phyloP scores from a whole-genome alignment of 148 eudicot genomes.

The Talinum fruticosum region DNA sequence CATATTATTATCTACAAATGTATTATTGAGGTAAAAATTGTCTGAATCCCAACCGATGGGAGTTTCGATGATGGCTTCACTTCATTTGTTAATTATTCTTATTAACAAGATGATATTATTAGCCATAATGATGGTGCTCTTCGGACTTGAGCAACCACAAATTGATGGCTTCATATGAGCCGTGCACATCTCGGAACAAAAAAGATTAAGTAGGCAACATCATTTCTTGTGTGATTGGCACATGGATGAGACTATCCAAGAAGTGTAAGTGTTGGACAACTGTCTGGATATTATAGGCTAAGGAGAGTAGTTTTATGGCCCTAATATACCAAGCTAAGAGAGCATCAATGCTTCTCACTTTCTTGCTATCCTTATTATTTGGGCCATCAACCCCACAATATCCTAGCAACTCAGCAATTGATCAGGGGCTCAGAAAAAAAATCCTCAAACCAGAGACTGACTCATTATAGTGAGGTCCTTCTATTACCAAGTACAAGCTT shows the following conservation, averaged over 20 bases:
- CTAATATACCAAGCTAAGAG: neutral
- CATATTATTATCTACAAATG: neutral
- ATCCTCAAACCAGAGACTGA: neutral
- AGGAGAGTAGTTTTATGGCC: neutral
- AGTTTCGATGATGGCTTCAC: neutral
- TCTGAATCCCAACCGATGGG: neutral
- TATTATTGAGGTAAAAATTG: no score
- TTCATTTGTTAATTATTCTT: neutral
- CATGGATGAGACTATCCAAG: neutral
- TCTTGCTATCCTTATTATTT: neutral
- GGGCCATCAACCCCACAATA: slow-evolving; percentile 12
- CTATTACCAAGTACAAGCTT: neutral
- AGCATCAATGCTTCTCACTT: neutral
- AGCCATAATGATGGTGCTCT: neutral
- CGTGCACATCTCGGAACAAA: neutral
- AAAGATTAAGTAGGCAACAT: neutral
- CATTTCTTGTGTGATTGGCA: neutral
- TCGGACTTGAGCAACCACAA: neutral
- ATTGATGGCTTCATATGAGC: neutral
- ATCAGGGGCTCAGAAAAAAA: neutral
- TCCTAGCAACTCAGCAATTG: neutral
- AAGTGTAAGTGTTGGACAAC: neutral
- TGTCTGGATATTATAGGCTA: neutral
- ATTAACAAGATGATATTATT: neutral
- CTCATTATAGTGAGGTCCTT: neutral